Conservation (phyloP, 1,284 basidiomycete species). For the Puccinia coronata region DNA sequence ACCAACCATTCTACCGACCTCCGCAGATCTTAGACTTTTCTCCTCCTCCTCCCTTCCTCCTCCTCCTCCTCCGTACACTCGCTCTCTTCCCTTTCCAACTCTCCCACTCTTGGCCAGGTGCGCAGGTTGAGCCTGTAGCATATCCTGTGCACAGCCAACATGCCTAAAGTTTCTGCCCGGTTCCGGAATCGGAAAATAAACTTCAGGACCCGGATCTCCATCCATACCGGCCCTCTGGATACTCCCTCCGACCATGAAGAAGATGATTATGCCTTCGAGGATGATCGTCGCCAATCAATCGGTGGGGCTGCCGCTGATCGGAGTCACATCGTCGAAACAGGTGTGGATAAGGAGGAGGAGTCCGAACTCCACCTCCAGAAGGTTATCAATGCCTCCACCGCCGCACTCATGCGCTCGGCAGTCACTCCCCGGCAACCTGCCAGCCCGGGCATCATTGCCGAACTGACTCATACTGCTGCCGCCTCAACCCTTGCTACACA, state of each 20-base stretch:
- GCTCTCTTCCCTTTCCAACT: neutral
- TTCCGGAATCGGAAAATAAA: conserved; percentile 59
- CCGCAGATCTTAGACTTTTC: too few relatives aligned
- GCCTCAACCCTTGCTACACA: neutral
- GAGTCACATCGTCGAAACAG: conserved; percentile 55
- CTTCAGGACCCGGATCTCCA: conserved; percentile 56
- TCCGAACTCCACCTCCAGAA: conserved; percentile 48
- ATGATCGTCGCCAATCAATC: conserved; percentile 39
- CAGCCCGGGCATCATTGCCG: conserved; percentile 33
- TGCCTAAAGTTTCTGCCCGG: conserved; percentile 53
- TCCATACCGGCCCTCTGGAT: conserved; percentile 54
- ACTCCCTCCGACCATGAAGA: conserved; percentile 53
- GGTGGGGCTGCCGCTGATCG: conserved; percentile 50
- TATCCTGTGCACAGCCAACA: neutral
- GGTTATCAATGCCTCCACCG: conserved; percentile 47
- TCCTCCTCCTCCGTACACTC: neutral
- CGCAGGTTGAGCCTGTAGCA: neutral
- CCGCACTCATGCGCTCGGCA: conserved; percentile 40
- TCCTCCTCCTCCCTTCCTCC: neutral
- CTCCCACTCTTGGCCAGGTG: neutral
- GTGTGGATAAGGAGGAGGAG: conserved; percentile 59
- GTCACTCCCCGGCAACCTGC: conserved; percentile 23
- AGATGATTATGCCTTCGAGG: conserved; percentile 53
- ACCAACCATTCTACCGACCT: too few relatives aligned
- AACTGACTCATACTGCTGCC: conserved; percentile 11